These are phyloP conservation scores for Hortaea sp. DNA, from an alignment of 2,329 filamentous ascomycete genomes.

Conservation along the genomic window DNA sequence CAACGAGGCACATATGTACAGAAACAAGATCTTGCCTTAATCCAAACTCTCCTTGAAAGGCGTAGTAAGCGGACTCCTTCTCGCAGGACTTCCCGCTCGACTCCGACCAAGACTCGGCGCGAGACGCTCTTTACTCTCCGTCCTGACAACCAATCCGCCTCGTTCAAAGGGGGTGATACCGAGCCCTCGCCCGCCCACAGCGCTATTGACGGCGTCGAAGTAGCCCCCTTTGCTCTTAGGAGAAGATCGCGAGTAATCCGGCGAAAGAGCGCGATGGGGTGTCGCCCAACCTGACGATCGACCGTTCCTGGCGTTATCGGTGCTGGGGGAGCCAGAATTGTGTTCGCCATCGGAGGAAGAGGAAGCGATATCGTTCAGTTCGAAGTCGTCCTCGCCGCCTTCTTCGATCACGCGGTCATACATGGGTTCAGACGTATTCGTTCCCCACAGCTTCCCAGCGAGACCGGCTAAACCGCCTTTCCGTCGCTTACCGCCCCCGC, in stretches of 20 bases:
- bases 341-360: conserved; percentile 37
- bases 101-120: conserved; percentile 45
- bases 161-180: conserved; percentile 43
- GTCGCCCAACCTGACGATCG: conserved; percentile 58
- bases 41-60: conserved; percentile 27
- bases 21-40: conserved; percentile 5
- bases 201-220: conserved; percentile 31
- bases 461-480: conserved; percentile 8
- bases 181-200: conserved; percentile 14
- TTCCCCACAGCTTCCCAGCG: too few species aligned
- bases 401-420: conserved; percentile 86
- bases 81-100: conserved; percentile 39
- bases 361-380: conserved; percentile 58
- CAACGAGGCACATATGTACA: too few species aligned
- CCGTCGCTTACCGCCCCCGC: conserved; percentile 22
- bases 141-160: conserved; percentile 66
- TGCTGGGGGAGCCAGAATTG: conserved; percentile 10
- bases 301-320: conserved; percentile 29
- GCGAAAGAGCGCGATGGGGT: conserved; percentile 32
- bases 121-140: conserved; percentile 76
- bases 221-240: conserved; percentile 30
- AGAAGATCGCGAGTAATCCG: conserved; percentile 18
- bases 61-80: conserved; percentile 30
- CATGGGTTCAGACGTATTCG: conserved; percentile 14
- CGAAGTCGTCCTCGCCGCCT: conserved; percentile 63